Conservation (phyloP, 108 stramenopile genomes). For the Asterionellopsis glacialis region DNA sequence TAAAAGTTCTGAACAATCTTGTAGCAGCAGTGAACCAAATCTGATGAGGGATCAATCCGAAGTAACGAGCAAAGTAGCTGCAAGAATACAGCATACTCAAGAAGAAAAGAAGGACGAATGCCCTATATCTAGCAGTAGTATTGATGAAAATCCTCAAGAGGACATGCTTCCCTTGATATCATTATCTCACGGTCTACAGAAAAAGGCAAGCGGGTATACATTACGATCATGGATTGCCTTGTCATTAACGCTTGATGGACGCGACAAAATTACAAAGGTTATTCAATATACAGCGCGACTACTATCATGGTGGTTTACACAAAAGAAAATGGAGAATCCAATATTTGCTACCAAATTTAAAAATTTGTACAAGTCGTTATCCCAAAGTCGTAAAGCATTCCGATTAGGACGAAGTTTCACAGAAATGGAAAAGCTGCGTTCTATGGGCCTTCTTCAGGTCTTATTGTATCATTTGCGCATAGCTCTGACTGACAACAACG, state of each 20-base stretch:
- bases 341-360: constrained; percentile 1
- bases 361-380: too few species aligned
- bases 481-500: constrained; percentile 3
- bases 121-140: too few species aligned
- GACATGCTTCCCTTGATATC: constrained; percentile 5
- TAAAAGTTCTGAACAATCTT: too few species aligned
- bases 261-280: constrained; percentile 80
- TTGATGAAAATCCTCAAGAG: too few species aligned
- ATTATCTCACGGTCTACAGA: constrained; percentile 16
- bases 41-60: too few species aligned
- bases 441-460: constrained; percentile 43
- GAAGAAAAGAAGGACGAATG: too few species aligned
- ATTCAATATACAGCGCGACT: constrained; percentile 65
- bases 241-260: constrained; percentile 68
- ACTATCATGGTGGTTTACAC: constrained; percentile 52
- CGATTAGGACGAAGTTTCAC: constrained; percentile 67
- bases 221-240: constrained; percentile 61
- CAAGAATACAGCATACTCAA: too few species aligned
- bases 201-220: constrained; percentile 18
- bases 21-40: too few species aligned
- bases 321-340: constrained; percentile 13
- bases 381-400: constrained; percentile 55
- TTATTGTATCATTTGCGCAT: constrained; percentile 23
- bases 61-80: too few species aligned
- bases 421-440: constrained; percentile 55